Evolutionary conservation across 2,329 filamentous ascomycete species (phyloP), one percentile per base, ranked within the genome.

Genomic region (Penicillium sp.): DNA sequence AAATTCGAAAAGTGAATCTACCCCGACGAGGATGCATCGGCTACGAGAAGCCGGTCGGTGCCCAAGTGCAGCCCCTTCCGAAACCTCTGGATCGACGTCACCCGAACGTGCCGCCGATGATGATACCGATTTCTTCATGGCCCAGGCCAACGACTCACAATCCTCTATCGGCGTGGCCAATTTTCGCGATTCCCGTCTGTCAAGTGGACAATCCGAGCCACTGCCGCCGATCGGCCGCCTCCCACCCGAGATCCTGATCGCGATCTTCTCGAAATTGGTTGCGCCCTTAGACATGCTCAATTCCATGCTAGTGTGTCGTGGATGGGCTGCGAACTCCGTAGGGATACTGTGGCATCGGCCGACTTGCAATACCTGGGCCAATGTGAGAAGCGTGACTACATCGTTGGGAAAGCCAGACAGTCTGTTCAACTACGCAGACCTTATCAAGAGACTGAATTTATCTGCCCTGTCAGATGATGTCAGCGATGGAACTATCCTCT

Each of bases 281-380:
- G 85, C 83, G 13, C 83, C 92, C 2, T 78, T 81, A 43, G 93
- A 99, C 69, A 82, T 97, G 65, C 83, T 91, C 64, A 88, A 87
- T 74, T 95, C 90, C 75, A 92, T 97, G 89, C 81, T 94, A 62
- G 92, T 96, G n/a, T 97, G 88, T 69, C 92, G 92, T 74, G 85
- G 88, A 60, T 99, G 94, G 94, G 89, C 94, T 29, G 82, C 89
- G 61, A 97, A 97, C 71, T 88, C 89, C 50, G 94, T 97, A 64
- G 93, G 94, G 61, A 83, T 96, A 62, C 82, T 99, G 22, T 99
- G 94, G 94, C 92, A 97, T 74, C 85, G 94, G 38, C 94, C 94
- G 1, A 87, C 90, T 29, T 97, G 94, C 77, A 92, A 89, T 67
- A 90, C 86, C 66, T 97, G 91, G 89, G 76, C 81, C 13, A 92